These are phyloP conservation scores for Zygotorulaspora sp. DNA, from an alignment of 805 yeast species.

Conservation along the genomic window DNA sequence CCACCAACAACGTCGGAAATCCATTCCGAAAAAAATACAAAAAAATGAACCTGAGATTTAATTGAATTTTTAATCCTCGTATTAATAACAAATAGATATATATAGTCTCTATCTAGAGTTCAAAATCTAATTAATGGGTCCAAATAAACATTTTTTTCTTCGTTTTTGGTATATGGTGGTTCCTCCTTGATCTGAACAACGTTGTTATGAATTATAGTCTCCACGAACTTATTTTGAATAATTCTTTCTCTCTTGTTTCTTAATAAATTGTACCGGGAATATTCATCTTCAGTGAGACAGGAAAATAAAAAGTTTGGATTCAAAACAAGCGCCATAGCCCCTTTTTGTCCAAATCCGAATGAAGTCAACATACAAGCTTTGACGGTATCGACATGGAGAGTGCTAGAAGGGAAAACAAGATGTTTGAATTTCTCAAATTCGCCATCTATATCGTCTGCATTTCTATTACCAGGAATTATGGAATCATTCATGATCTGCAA, in stretches of 20 bases:
- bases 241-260: constrained; percentile 71
- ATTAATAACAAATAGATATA: too few species aligned
- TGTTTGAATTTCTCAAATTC: constrained; percentile 68
- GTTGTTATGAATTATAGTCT: constrained; percentile 76
- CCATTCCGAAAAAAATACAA: too few species aligned
- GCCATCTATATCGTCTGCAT: constrained; percentile 87
- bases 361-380: constrained; percentile 92
- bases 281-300: constrained; percentile 60
- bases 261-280: constrained; percentile 59
- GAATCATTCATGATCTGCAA: constrained; percentile 83
- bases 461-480: constrained; percentile 90
- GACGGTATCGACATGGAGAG: constrained; percentile 84
- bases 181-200: constrained; percentile 81
- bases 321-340: constrained; percentile 82
- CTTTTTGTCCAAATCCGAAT: constrained; percentile 97
- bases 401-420: constrained; percentile 82
- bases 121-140: constrained; percentile 84
- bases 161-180: constrained; percentile 77
- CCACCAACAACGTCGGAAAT: too few species aligned
- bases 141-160: constrained; percentile 79
- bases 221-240: constrained; percentile 86
- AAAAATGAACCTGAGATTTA: too few species aligned
- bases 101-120: too few species aligned
- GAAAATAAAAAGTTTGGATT: constrained; percentile 87
- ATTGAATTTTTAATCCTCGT: too few species aligned